Evolutionary conservation across 176 grass and related monocot genomes (phyloP), one percentile per base, ranked within the genome.

Genomic region (Cocos nucifera): DNA sequence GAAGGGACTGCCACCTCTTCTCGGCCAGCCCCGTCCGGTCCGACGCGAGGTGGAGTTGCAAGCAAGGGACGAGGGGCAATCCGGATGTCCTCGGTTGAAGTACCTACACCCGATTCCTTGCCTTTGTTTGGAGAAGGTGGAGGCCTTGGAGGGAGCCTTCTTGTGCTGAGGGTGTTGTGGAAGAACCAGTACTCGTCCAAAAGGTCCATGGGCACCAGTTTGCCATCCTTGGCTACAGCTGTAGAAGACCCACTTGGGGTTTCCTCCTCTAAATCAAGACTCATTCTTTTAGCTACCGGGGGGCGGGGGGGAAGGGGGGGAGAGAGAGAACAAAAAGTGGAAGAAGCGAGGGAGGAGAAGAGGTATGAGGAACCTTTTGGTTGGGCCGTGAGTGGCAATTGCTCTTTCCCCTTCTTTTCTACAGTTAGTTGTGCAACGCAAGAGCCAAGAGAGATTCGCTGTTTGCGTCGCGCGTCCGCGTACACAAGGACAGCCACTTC

Each of bases 111-210:
- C 10, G 35, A 12, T 44, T 44, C 35, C 9, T 44, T 44, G 35
- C 10, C 35, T 44, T 14, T 44, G 35, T 44, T 44, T 12, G 35
- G 35, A 44, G 35, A 44, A 54, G 19, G 25, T 49, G 69, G 83
- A 29, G 61, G 48, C 54, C 4, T 51, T 14, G 20, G 52, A 5
- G 9, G 35, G 35, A 44, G 35, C 35, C 29, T 55, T 22, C 60
- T 61, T 32, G n/a, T 52, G 27, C 49, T 73, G 52, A 96, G 69
- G 49, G 72, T 64, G 83, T 90, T 96, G 77, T 77, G 69, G 69
- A 87, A 90, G 83, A 96, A 90, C 91, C 91, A 96, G 59, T 69
- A 69, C 49, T 96, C 91, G 35, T 96, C 91, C 17, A 87, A 75
- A 58, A 96, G 35, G 32, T 87, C 74, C 72, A 84, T 63, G 10